Base-by-base conservation (phyloP, 2,329 filamentous ascomycete genomes). In the Aspergillus phoenicis region DNA sequence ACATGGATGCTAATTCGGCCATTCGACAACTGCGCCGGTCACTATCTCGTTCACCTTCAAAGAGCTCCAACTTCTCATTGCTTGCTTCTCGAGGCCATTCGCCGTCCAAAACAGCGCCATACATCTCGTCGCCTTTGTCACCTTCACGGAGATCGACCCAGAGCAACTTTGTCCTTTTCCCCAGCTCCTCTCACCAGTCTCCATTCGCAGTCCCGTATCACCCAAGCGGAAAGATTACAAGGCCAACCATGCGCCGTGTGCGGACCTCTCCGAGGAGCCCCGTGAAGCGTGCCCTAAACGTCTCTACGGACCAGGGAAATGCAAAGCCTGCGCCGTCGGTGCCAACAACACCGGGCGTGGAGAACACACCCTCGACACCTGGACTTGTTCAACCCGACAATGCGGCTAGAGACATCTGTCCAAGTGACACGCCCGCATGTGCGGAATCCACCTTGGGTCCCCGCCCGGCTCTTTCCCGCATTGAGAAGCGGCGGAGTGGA, bases 1-100 rank as follows among this genome's bases (percentile, higher is more conserved):
- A 91, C 77, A 89, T 94, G 70, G 91, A 96, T 80, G 87, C 91
- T 66, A 89, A 90, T 63, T 88, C 91, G 54, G 89, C 91, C 61
- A 90, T 97, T 65, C 87, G 91, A 72, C 91, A 92, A 70, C 83
- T 97, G 61, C 86, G 93, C 66, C 90, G 92, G 68, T 97, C 94
- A 26, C 83, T 97, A 65, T 97, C 93, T 60, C 87, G 93, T 70
- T 97, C 94, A n/a, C 94, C 94, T 10, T 97, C 94, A 33, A 96
- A 95, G 76, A 82, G 81, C 47, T 84, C 84, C 60, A 83, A 85
- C 69, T 94, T 95, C 75, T 84, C 86, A 59, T 80, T 96, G 57
- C 81, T 86, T 11, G 71, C 76, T 22, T 78, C 82, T 26, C 78
- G 81, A 62, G 78, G 80, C 15, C 76, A 79, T 52, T 78, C 83